Evolutionary conservation across 768 basidiomycete species (phyloP), one percentile per base, ranked within the genome.

Genomic region (Leccinellum rugosiceps): DNA sequence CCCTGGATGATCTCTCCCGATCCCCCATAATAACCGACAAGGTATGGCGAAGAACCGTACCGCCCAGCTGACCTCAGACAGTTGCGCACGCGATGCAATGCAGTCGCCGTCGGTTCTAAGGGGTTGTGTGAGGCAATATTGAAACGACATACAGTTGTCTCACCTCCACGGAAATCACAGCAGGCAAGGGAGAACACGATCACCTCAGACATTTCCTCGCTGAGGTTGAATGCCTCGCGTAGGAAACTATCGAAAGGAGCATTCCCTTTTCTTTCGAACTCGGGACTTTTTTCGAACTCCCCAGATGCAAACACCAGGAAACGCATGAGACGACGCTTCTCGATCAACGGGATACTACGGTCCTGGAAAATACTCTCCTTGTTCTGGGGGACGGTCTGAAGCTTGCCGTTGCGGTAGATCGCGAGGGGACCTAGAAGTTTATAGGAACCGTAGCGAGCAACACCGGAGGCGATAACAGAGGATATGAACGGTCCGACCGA

Each of bases 1-100:
- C 94, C 95, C 72, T 98, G 96, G 0, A 90, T 82, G 11, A 98
- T 85, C 66, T 98, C 96, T 5, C 96, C 96, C 0, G 88, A 79
- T 19, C 94, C 92, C 17, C 96, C 96, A 68, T 97, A 98, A 63
- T 97, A 93, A 0, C 93, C 93, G n/a, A 98, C 79, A 15, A 98
- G 82, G 75, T 94, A 98, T 2, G 94, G 85, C 0, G 85, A 85
- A n/a, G 72, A 80, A 71, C 95, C 95, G 66, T 97, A 98, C 30
- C 92, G 80, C 3, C 95, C 94, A 17, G 84, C 74, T 0, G 94
- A 92, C 49, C 79, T 85, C 14, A 98, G 77, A 68, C 90, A 94
- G 23, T 78, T 74, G 7, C 86, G 83, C 11, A 94, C 74, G 7
- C 94, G 86, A n/a, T 72, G 70, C 8, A 98, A 73, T 2, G 89